Evolutionary conservation across 805 yeast genomes (phyloP).

Genomic region (Candida incommunis): DNA sequence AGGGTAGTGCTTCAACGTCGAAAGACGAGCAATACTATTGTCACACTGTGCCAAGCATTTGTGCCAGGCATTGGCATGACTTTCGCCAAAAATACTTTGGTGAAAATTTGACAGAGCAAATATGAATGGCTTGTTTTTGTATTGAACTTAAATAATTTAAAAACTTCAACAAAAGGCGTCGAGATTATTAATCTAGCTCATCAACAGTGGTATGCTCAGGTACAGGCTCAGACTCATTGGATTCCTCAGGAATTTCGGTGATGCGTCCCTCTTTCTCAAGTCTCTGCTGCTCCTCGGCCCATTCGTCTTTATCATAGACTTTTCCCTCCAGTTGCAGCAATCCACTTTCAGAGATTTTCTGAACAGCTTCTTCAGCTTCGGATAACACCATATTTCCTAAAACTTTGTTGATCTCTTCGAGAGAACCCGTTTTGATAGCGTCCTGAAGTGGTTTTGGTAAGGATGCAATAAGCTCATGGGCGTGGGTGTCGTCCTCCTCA

Average conservation of each 20-base stretch:
- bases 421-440: constrained; percentile 57
- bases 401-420: constrained; percentile 73
- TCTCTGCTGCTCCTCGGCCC: constrained; percentile 16
- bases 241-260: constrained; percentile 4
- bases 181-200: too few species aligned
- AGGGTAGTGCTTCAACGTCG: too few species aligned
- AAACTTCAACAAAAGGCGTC: too few species aligned
- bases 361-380: constrained; percentile 70
- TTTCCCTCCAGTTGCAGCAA: constrained; percentile 66
- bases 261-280: not conserved
- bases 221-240: not conserved
- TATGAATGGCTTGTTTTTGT: too few species aligned
- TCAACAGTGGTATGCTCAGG: constrained; percentile 5
- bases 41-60: too few species aligned
- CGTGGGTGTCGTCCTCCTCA: constrained; percentile 23
- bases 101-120: too few species aligned
- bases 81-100: too few species aligned
- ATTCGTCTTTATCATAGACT: constrained; percentile 25
- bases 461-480: constrained; percentile 30
- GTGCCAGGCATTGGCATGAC: too few species aligned
- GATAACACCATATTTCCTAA: constrained; percentile 58
- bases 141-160: too few species aligned
- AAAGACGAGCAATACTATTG: too few species aligned
- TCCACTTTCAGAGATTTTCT: constrained; percentile 62
- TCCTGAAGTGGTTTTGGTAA: constrained; percentile 55